Conservation (phyloP, 495 filamentous ascomycete species). For the Aspergillus sclerotiicarbonarius region DNA sequence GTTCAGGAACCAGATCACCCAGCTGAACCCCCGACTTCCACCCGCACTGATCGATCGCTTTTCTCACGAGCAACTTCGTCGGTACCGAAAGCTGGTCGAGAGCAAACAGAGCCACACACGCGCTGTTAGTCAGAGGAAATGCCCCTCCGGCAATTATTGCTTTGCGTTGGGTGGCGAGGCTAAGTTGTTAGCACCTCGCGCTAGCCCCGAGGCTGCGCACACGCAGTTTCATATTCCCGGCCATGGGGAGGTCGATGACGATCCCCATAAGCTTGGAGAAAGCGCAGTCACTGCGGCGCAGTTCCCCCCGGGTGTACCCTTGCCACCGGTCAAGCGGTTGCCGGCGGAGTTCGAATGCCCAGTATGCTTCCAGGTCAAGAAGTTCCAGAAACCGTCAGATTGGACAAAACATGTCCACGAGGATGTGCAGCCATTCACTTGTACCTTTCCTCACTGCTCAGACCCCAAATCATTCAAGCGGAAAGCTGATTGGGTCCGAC, state of each 20-base stretch:
- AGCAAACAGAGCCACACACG: conserved; percentile 68
- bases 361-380: conserved; percentile 86
- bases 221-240: conserved; percentile 51
- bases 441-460: conserved; percentile 79
- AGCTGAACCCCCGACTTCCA: conserved; percentile 67
- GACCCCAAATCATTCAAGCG: conserved; percentile 96
- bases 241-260: conserved; percentile 59
- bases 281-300: conserved; percentile 64
- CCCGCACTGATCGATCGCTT: conserved; percentile 78
- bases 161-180: conserved; percentile 60
- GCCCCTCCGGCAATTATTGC: conserved; percentile 61
- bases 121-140: conserved; percentile 51
- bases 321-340: conserved; percentile 73
- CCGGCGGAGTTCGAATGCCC: conserved; percentile 93
- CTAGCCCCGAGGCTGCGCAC: conserved; percentile 37
- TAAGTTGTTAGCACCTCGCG: conserved; percentile 49
- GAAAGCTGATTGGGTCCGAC: conserved; percentile 96
- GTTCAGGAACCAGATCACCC: conserved; percentile 71
- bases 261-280: conserved; percentile 60
- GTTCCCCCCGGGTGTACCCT: conserved; percentile 79
- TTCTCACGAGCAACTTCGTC: conserved; percentile 71
- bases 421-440: conserved; percentile 93
- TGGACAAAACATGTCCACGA: conserved; percentile 99
- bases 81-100: conserved; percentile 77
- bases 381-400: conserved; percentile 91